phyloP scores from a whole-genome alignment of 352 stramenopile genomes.

The Thalassiosira exigua region DNA sequence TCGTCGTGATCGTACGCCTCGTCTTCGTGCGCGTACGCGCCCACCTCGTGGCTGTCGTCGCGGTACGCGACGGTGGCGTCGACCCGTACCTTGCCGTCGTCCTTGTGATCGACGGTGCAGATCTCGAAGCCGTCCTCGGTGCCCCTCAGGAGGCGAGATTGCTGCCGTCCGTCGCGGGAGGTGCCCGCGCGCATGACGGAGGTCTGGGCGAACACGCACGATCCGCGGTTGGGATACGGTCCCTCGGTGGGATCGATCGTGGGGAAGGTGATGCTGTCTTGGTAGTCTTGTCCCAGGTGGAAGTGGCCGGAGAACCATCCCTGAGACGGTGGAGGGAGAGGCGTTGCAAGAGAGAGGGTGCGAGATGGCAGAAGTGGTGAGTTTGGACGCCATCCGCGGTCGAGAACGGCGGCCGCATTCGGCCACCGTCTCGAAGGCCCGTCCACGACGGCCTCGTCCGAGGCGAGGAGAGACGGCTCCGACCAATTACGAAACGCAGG shows the following conservation, averaged over 20 bases:
- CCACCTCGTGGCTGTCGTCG: conserved; percentile 68
- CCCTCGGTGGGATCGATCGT: conserved; percentile 70
- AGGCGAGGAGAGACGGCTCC: too few relatives aligned
- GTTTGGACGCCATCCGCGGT: too few relatives aligned
- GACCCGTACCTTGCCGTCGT: conserved; percentile 66
- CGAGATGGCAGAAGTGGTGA: too few relatives aligned
- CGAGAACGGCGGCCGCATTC: too few relatives aligned
- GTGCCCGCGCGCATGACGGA: conserved; percentile 84
- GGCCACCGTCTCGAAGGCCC: too few relatives aligned
- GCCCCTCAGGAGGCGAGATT: conserved; percentile 84
- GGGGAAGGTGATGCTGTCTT: conserved; percentile 80
- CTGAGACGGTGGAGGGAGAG: not conserved
- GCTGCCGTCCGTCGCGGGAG: conserved; percentile 80
- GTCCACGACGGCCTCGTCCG: not conserved
- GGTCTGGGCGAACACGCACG: conserved; percentile 80
- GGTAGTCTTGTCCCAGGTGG: conserved; percentile 86
- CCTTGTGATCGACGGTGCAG: conserved; percentile 87
- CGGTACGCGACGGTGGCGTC: conserved; percentile 67
- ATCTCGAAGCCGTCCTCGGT: conserved; percentile 83
- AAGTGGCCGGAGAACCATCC: conserved; percentile 89
- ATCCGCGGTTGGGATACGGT: conserved; percentile 78
- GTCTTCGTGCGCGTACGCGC: conserved; percentile 82
- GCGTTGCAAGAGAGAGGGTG: too few relatives aligned
- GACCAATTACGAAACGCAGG: too few relatives aligned
- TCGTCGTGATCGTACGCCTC: conserved; percentile 83